A percentile compares a stretch with the other conserved stretches of the same genome.
Conservation (phyloP, 177 flowering plant species). For the Telopea speciosissima region DNA sequence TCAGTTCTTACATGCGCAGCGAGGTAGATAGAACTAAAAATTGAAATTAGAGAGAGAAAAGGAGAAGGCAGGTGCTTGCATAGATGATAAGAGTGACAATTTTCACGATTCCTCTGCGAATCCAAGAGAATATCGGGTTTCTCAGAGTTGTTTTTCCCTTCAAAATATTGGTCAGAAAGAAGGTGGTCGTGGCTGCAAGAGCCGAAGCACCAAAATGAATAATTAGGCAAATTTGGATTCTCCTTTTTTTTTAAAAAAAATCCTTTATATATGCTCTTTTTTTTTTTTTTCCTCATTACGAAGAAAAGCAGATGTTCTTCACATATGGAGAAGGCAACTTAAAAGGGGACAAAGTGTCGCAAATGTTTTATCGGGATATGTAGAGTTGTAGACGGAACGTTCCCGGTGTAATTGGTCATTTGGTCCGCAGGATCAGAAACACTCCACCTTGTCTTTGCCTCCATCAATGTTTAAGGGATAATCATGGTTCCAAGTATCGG, state of each 20-base stretch:
- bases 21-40: neutral
- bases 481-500: no score
- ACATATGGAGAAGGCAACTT: neutral
- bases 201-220: neutral
- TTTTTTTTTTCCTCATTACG: neutral
- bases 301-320: neutral
- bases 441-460: neutral
- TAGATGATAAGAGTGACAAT: constrained; percentile 6
- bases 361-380: neutral
- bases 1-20: neutral
- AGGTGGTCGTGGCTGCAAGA: constrained; percentile 13
- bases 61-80: constrained; percentile 13
- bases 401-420: neutral
- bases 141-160: neutral
- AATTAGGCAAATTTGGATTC: no score
- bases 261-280: neutral
- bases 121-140: constrained; percentile 19
- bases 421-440: neutral
- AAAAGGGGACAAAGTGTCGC: neutral
- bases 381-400: no score
- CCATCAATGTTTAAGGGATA: neutral
- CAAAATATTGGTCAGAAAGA: neutral
- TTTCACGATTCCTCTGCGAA: constrained; percentile 23
- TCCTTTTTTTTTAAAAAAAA: no score
- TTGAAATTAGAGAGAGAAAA: constrained; percentile 9